phyloP scores from a whole-genome alignment of 352 stramenopile genomes.

The Phytophthora aleatoria region DNA sequence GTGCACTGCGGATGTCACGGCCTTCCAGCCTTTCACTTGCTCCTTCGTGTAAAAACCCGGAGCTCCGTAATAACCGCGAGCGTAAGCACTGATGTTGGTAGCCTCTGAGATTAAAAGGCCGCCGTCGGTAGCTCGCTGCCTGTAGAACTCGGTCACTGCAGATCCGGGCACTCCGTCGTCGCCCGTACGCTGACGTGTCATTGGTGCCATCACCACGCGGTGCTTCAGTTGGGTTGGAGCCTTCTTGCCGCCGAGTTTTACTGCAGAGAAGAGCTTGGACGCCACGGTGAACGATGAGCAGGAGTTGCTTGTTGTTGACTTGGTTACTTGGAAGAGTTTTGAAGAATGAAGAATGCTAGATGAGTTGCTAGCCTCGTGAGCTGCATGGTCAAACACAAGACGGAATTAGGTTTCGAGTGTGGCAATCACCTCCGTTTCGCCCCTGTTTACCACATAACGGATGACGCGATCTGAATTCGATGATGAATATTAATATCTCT shows the following conservation, averaged over 20 bases:
- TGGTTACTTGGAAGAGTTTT: slow-evolving; percentile 22
- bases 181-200: slow-evolving; percentile 50
- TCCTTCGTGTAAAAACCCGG: slow-evolving; percentile 60
- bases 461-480: slow-evolving; percentile 12
- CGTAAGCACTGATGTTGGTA: slow-evolving; percentile 53
- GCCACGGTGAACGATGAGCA: slow-evolving; percentile 12
- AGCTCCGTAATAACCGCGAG: slow-evolving; percentile 47
- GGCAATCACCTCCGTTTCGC: slow-evolving; percentile 19
- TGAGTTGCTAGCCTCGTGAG: not conserved
- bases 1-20: slow-evolving; percentile 75
- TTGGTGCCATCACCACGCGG: slow-evolving; percentile 72
- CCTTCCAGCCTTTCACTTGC: slow-evolving; percentile 63
- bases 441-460: slow-evolving; percentile 11
- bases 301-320: slow-evolving; percentile 4
- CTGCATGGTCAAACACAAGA: not conserved
- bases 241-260: slow-evolving; percentile 49
- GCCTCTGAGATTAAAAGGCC: slow-evolving; percentile 67
- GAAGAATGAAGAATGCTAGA: slow-evolving; percentile 32
- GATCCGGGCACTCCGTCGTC: slow-evolving; percentile 41
- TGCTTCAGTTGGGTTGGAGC: slow-evolving; percentile 48
- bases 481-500: too few species aligned
- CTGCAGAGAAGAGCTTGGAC: slow-evolving; percentile 52
- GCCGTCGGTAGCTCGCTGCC: slow-evolving; percentile 59
- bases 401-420: slow-evolving; percentile 10
- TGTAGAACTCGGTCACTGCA: slow-evolving; percentile 60